Evolutionary conservation across 495 filamentous ascomycete species (phyloP), one percentile per base, ranked within the genome.

Genomic region (Hyaloscypha bicolor): DNA sequence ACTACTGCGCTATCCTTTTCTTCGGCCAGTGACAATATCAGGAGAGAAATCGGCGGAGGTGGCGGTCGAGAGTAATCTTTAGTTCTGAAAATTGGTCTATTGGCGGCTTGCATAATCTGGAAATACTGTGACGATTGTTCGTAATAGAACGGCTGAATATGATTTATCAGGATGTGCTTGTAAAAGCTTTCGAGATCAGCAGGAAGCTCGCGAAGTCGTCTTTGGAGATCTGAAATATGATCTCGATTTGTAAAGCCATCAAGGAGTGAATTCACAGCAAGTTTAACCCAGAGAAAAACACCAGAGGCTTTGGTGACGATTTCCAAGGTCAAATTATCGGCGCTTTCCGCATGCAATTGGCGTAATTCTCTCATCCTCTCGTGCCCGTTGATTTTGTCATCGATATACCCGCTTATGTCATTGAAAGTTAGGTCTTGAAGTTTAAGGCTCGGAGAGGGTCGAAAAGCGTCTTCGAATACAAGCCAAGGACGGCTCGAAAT

Each of bases 381-480:
- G 31, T 67, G 4, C 9, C 32, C 31, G 14, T 62, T 8, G 12
- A 67, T 29, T n/a, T 62, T 67, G 3, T 55, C 30, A 3, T 55
- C 3, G 42, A 67, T 42, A 39, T 55, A 67, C 1, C 31, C 21
- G n/a, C 5, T 25, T 9, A 67, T 67, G 30, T 67, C 65, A 5
- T 35, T n/a, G 22, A 8, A 16, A 12, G 65, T 60, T 14, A 67
- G 19, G 25, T 67, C 42, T 37, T 67, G 42, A 29, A 67, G 42
- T 19, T 19, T 37, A 11, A 69, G 37, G 21, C 9, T 55, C 25
- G 61, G 61, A 1, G 3, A 9, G 22, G 1, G n/a, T 6, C 22
- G 5, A 42, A 69, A 69, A 0, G 64, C 71, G n/a, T 66, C 21
- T 65, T 76, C 69, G 48, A 78, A 76, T 4, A 68, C 63, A 14